Conservation (phyloP, 2,329 filamentous ascomycete genomes). For the Penicillium sp. region DNA sequence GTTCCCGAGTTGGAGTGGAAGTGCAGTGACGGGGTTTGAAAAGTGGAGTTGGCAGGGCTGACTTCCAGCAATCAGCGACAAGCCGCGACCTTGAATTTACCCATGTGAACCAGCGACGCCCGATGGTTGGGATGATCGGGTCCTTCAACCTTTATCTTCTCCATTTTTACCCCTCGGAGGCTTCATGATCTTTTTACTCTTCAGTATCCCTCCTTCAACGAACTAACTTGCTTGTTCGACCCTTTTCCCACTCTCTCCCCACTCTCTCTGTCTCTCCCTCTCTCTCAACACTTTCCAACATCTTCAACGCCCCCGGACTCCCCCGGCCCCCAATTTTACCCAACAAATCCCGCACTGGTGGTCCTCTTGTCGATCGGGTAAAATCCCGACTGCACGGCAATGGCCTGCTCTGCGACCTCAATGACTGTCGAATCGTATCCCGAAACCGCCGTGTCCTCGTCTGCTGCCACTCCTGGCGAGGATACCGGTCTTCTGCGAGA, state of each 20-base stretch:
- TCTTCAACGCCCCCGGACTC: not conserved
- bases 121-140: slow-evolving; percentile 16
- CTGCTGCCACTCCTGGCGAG: slow-evolving; percentile 31
- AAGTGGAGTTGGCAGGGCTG: slow-evolving; percentile 1
- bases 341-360: slow-evolving; percentile 2
- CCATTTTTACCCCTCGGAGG: not conserved
- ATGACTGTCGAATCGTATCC: slow-evolving; percentile 40
- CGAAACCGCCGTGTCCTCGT: slow-evolving; percentile 26
- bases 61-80: slow-evolving; percentile 15
- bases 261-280: not conserved
- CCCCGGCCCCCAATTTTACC: slow-evolving; percentile 4
- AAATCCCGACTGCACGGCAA: slow-evolving; percentile 12
- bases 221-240: not conserved
- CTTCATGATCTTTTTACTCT: not conserved
- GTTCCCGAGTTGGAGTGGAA: not conserved
- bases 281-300: not conserved
- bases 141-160: slow-evolving; percentile 10
- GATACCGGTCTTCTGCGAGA: slow-evolving; percentile 37
- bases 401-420: slow-evolving; percentile 42
- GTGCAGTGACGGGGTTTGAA: slow-evolving; percentile 10
- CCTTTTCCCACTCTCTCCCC: not conserved
- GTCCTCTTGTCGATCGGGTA: not conserved
- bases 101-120: slow-evolving; percentile 19
- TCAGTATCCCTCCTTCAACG: not conserved
- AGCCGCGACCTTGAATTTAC: not conserved